Base-by-base conservation (phyloP, 495 filamentous ascomycete genomes). In the Hypoxylon trugodes region DNA sequence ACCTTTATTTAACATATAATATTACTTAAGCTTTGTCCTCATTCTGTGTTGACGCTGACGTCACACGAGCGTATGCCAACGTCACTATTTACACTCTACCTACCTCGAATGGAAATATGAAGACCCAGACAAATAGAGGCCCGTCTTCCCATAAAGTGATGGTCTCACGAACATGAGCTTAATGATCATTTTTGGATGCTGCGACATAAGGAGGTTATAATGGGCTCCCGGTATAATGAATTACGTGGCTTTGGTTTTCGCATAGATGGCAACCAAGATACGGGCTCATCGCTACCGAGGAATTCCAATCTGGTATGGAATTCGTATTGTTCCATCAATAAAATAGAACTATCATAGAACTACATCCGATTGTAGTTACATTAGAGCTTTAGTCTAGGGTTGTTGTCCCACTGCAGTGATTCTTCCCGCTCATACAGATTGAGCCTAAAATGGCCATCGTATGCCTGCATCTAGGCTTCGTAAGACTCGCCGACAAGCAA, bases 401-500 rank as follows among this genome's bases (percentile, higher is more conserved):
- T 19, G n/a, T 21, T 6, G 16, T 53, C 15, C 35, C 35, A 28
- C 24, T 35, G 43, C 35, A 54, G 43, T 30, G 52, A 32, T 19
- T 47, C 53, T 46, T 52, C 43, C 41, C 51, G 18, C 25, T 9
- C 10, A 1, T 32, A 24, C 40, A 47, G 22, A 64, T 64, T 64
- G 53, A 64, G 60, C 52, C 60, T 64, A 41, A 64, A 64, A 37
- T 8, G 51, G 22, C 7, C 19, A 37, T 25, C 37, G 30, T 35
- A 19, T 6, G 36, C 9, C 21, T 52, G 5, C 7, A 3, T 12
- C 6, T 28, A 45, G 15, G 4, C 26, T 10, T 22, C 12, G 6
- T 32, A 6, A 8, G 5, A 6, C 21, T 13, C 42, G 15, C 10
- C 1, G 9, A 5, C 33, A n/a, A 30, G 21, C 18, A 15, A 15